These are phyloP conservation scores for Termitomyces eurrhizus DNA, from an alignment of 768 basidiomycete species.

Conservation along the genomic window DNA sequence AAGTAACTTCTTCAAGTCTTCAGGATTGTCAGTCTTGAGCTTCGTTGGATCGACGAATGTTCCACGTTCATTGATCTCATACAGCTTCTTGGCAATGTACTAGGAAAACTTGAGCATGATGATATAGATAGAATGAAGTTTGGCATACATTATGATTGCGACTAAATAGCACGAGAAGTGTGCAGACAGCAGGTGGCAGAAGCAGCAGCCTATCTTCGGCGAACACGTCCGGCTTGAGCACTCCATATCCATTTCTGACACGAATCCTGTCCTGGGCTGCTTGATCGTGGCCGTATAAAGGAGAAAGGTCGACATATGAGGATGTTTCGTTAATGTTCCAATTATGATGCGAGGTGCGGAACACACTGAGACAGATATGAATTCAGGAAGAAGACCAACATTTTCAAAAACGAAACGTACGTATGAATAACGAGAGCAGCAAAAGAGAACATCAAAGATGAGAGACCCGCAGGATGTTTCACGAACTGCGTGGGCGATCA, in stretches of 20 bases:
- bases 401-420: slow-evolving; percentile 28
- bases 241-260: slow-evolving; percentile 58
- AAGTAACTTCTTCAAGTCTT: slow-evolving; percentile 29
- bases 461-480: slow-evolving; percentile 75
- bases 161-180: slow-evolving; percentile 79
- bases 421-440: slow-evolving; percentile 81
- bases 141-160: slow-evolving; percentile 80
- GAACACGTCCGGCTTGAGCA: slow-evolving; percentile 67
- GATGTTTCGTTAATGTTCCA: slow-evolving; percentile 78
- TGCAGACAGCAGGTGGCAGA: slow-evolving; percentile 74
- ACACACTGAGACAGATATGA: slow-evolving; percentile 46
- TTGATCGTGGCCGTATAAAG: slow-evolving; percentile 76
- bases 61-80: slow-evolving; percentile 78
- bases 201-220: slow-evolving; percentile 75
- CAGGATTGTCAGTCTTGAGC: slow-evolving; percentile 34
- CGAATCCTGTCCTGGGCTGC: slow-evolving; percentile 54
- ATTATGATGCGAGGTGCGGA: slow-evolving; percentile 72
- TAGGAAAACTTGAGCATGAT: slow-evolving; percentile 22
- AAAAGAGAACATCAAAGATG: slow-evolving; percentile 76
- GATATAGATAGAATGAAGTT: not conserved
- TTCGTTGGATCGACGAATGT: slow-evolving; percentile 53
- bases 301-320: slow-evolving; percentile 81
- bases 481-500: slow-evolving; percentile 44
- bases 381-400: not conserved
- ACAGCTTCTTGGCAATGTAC: slow-evolving; percentile 76